Evolutionary conservation across 2,329 filamentous ascomycete species (phyloP).

Genomic region (Fusarium succisae): DNA sequence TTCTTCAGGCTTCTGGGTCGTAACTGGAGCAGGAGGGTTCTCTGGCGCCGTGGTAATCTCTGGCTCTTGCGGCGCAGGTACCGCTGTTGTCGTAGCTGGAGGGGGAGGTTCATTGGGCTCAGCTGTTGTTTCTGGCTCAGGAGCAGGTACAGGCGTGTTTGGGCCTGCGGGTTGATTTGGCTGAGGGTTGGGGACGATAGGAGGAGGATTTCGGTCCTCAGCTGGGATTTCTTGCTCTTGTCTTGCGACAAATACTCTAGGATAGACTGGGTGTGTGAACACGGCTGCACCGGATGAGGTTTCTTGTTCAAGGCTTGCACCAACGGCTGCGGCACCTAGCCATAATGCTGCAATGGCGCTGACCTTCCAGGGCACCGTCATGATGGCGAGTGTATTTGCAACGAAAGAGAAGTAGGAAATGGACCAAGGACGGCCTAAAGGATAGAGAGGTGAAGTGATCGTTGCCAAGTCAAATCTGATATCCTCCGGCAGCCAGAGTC

Average conservation of each 20-base stretch:
- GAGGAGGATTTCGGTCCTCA: not conserved
- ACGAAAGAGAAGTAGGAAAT: not conserved
- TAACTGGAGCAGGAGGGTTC: not conserved
- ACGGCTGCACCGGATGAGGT: not conserved
- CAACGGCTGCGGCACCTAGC: not conserved
- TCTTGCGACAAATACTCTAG: not conserved
- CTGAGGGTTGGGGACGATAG: not conserved
- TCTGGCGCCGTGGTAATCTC: not conserved
- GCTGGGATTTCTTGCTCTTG: not conserved
- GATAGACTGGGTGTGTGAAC: not conserved
- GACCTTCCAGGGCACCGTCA: not conserved
- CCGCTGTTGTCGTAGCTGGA: not conserved
- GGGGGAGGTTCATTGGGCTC: not conserved
- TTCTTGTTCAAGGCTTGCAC: not conserved
- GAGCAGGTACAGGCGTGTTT: not conserved
- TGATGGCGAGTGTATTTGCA: not conserved
- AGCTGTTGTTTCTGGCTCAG: not conserved
- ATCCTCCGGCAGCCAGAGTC: not conserved
- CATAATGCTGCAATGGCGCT: not conserved
- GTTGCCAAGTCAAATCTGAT: not conserved
- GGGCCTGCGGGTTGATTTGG: not conserved
- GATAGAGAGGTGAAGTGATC: not conserved
- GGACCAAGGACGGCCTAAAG: fast-evolving
- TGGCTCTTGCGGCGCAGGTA: not conserved
- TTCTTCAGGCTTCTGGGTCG: not conserved